Percentiles rank a stretch among this genome's conserved stretches.
Evolutionary conservation across 495 filamentous ascomycete genomes (phyloP).

Genomic region (Stereocaulon alpinum): DNA sequence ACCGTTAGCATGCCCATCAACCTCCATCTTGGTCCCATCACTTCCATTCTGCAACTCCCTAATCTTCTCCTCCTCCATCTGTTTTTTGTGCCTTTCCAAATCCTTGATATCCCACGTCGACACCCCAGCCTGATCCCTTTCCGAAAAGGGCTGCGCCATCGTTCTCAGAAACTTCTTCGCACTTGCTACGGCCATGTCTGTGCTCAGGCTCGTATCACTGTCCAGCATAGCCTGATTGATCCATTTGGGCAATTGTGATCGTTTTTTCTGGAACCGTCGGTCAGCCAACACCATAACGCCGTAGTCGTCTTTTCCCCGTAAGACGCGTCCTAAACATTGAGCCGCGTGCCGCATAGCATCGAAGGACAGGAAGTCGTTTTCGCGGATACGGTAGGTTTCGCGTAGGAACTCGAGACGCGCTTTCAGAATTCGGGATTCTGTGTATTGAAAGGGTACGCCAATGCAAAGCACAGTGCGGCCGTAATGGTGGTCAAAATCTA

Average conservation of each 20-base stretch:
- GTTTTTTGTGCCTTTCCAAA: constrained; percentile 65
- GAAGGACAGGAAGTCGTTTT: constrained; percentile 97
- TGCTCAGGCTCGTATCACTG: constrained; percentile 75
- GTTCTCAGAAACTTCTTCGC: constrained; percentile 81
- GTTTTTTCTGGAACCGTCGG: constrained; percentile 79
- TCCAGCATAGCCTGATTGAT: constrained; percentile 83
- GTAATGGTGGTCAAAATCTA: constrained; percentile 99
- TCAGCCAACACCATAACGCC: constrained; percentile 98
- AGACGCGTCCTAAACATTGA: constrained; percentile 90
- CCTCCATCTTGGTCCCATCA: constrained; percentile 40
- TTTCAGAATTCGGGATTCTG: constrained; percentile 92
- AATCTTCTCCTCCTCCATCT: constrained; percentile 55
- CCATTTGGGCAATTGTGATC: constrained; percentile 89
- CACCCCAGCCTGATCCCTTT: constrained; percentile 77
- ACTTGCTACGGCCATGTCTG: constrained; percentile 84
- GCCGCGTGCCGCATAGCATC: constrained; percentile 98
- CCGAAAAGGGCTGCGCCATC: constrained; percentile 83
- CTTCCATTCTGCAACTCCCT: constrained; percentile 30
- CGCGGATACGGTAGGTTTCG: constrained; percentile 92
- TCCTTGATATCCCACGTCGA: constrained; percentile 82
- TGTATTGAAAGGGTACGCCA: constrained; percentile 98
- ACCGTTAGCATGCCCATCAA: constrained; percentile 13
- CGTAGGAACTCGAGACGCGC: constrained; percentile 91
- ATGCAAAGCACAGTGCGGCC: constrained; percentile 95
- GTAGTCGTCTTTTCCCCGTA: constrained; percentile 97